Evolutionary conservation across 495 filamentous ascomycete genomes (phyloP).

Genomic region (Penicillium pulvis): DNA sequence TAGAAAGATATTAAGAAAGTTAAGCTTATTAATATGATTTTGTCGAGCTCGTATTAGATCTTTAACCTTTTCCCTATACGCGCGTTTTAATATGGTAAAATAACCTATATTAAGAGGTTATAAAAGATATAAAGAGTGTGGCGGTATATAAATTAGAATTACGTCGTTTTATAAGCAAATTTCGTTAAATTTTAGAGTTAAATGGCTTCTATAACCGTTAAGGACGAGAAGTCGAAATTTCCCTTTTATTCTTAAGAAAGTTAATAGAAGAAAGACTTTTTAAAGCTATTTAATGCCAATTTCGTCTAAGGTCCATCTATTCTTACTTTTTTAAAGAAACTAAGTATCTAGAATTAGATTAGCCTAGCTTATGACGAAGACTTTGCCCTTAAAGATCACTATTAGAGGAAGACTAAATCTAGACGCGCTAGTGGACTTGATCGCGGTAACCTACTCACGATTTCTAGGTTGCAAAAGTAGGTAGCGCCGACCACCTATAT

Average conservation of each 20-base stretch:
- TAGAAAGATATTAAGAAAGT: not conserved
- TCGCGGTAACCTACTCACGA: not conserved
- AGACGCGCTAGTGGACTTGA: not conserved
- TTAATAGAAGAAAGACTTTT: conserved; percentile 7
- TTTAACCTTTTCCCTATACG: no score
- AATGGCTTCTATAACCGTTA: not conserved
- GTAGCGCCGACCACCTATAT: no score
- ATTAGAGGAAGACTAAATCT: no score
- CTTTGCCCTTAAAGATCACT: not conserved
- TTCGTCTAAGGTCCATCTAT: not conserved
- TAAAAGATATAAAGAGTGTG: not conserved
- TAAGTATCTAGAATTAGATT: not conserved
- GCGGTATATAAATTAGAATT: conserved; percentile 2
- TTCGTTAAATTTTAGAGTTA: not conserved
- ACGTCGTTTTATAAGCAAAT: not conserved
- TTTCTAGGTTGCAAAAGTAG: not conserved
- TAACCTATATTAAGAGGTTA: conserved; percentile 2
- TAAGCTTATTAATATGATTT: no score
- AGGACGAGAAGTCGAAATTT: conserved; percentile 3
- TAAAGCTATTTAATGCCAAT: conserved; percentile 8
- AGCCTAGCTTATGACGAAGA: not conserved
- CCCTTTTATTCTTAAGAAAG: not conserved
- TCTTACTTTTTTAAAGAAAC: not conserved
- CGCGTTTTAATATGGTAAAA: not conserved
- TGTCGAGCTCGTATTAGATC: no score